These are phyloP conservation scores for Iberis pinnata DNA, from an alignment of 345 rosid species.

Conservation along the genomic window DNA sequence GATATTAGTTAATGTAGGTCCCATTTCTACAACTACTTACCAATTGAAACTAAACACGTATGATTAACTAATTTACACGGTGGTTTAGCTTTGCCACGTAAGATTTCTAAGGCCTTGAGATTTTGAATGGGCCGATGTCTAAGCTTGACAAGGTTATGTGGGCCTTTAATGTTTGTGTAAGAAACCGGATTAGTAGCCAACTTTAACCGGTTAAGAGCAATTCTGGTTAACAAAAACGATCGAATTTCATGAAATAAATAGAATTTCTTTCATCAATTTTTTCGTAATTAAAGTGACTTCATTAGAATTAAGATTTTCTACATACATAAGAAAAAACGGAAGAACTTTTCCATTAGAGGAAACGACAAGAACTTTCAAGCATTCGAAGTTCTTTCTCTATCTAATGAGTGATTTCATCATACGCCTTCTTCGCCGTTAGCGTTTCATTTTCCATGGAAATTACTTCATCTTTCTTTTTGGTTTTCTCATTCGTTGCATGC, in stretches of 20 bases:
- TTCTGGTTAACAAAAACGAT: not conserved
- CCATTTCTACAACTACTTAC: not conserved
- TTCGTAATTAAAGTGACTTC: too few relatives aligned
- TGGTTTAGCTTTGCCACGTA: slow-evolving; percentile 24
- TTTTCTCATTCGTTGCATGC: too few relatives aligned
- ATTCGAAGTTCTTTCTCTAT: too few relatives aligned
- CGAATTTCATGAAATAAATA: not conserved
- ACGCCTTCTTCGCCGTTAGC: too few relatives aligned
- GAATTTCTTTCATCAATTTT: not conserved
- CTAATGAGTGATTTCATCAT: too few relatives aligned
- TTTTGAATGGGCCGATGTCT: not conserved
- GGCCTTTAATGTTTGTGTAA: not conserved
- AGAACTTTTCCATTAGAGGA: too few relatives aligned
- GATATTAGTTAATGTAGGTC: not conserved
- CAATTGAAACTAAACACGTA: slow-evolving; percentile 28
- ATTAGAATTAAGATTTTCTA: too few relatives aligned
- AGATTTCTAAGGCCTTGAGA: slow-evolving; percentile 14
- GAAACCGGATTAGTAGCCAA: not conserved
- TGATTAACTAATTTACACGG: not conserved
- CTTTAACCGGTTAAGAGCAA: not conserved
- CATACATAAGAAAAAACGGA: too few relatives aligned
- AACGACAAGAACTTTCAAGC: too few relatives aligned
- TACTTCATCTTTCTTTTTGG: too few relatives aligned
- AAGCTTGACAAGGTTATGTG: not conserved
- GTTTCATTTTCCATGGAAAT: too few relatives aligned